A percentile compares a stretch with the other conserved stretches of the same genome.
These are phyloP conservation scores for Gypsophila paniculata DNA, from an alignment of 179 eudicot genomes.

Conservation along the genomic window DNA sequence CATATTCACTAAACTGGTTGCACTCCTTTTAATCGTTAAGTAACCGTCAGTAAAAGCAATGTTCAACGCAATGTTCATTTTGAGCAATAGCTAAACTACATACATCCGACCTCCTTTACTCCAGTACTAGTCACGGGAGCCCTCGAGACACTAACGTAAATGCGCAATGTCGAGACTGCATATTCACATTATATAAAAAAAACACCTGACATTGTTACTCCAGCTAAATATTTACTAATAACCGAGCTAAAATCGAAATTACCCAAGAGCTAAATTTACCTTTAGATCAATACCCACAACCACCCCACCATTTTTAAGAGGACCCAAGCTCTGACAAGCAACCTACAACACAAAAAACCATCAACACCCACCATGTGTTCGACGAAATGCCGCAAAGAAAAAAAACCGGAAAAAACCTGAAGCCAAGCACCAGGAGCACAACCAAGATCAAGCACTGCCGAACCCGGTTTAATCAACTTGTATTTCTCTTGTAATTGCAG, in stretches of 20 bases:
- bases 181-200: not conserved
- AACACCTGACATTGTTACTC: not conserved
- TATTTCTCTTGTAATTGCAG: constrained; percentile 82
- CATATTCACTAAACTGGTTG: no score
- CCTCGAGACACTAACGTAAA: no score
- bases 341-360: constrained; percentile 40
- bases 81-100: no score
- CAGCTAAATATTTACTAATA: not conserved
- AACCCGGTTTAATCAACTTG: constrained; percentile 71
- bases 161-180: not conserved
- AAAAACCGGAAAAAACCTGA: constrained; percentile 44
- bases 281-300: constrained; percentile 87
- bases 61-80: no score
- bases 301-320: constrained; percentile 63
- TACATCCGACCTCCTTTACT: no score
- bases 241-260: no score
- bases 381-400: constrained; percentile 31
- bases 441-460: constrained; percentile 91
- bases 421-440: constrained; percentile 99
- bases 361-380: constrained; percentile 16
- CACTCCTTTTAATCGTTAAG: no score
- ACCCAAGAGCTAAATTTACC: constrained; percentile 37
- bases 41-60: no score
- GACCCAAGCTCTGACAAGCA: constrained; percentile 92
- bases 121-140: no score